Conservation (phyloP, 164 flowering plant species). For the Malania oleifera region DNA sequence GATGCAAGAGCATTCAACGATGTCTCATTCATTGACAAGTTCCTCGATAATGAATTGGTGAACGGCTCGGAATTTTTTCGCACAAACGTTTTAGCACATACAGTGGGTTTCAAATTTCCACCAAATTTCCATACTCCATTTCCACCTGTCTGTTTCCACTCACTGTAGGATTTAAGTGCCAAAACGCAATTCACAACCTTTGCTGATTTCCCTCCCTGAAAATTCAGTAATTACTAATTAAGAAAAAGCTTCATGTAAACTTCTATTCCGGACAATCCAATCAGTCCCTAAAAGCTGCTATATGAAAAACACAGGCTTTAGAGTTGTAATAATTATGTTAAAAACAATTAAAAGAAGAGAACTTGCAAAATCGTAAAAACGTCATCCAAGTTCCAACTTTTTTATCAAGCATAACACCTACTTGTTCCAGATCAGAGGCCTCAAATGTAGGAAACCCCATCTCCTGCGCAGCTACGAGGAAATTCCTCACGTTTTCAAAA, state of each 20-base stretch:
- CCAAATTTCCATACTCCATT: conserved; percentile 83
- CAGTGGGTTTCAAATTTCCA: conserved; percentile 52
- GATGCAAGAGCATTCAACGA: conserved; percentile 19
- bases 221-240: conserved; percentile 6
- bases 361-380: background rate
- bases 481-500: conserved; percentile 95
- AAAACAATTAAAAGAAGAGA: no score
- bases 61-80: conserved; percentile 88
- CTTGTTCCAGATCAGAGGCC: conserved; percentile 97
- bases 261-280: background rate
- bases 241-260: background rate
- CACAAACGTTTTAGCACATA: conserved; percentile 52
- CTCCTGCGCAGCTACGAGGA: conserved; percentile 77
- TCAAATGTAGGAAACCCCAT: conserved; percentile 91
- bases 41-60: conserved; percentile 58
- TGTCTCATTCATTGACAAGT: conserved; percentile 47
- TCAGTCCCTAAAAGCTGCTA: background rate
- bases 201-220: conserved; percentile 85
- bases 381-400: background rate
- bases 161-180: conserved; percentile 82
- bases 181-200: conserved; percentile 79
- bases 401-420: conserved; percentile 20
- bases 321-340: no score
- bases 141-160: conserved; percentile 83
- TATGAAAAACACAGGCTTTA: background rate